phyloP scores from a whole-genome alignment of 1,284 basidiomycete genomes.

The Calocybe gambosa region DNA sequence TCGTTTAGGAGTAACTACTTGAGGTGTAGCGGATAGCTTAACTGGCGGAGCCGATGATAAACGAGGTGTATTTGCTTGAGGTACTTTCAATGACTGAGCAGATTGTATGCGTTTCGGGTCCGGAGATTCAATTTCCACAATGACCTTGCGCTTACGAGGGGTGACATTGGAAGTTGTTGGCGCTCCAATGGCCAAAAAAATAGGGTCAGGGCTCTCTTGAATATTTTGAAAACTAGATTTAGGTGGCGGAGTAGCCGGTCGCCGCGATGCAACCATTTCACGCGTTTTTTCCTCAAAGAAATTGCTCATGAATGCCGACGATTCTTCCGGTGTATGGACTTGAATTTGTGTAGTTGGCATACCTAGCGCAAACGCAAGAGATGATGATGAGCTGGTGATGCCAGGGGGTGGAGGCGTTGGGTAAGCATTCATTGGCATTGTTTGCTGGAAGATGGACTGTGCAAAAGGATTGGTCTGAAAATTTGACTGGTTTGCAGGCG shows the following conservation, averaged over 20 bases:
- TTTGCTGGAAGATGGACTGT: slow-evolving; percentile 56
- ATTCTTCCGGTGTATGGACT: slow-evolving; percentile 48
- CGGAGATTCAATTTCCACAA: slow-evolving; percentile 42
- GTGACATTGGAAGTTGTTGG: slow-evolving; percentile 29
- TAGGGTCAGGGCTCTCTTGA: slow-evolving; percentile 44
- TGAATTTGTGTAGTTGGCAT: slow-evolving; percentile 28
- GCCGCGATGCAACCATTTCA: slow-evolving; percentile 21
- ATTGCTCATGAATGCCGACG: slow-evolving; percentile 53
- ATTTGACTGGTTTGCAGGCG: slow-evolving; percentile 30
- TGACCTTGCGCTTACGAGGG: slow-evolving; percentile 41
- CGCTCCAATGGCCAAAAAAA: slow-evolving; percentile 29
- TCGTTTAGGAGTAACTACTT: slow-evolving; percentile 26
- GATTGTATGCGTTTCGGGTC: slow-evolving; percentile 45
- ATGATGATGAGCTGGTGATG: slow-evolving; percentile 60
- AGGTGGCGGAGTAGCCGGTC: slow-evolving; percentile 13
- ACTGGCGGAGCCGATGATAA: slow-evolving; percentile 2
- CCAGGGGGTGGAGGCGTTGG: slow-evolving; percentile 64
- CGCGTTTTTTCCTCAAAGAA: slow-evolving; percentile 52
- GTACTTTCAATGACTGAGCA: slow-evolving; percentile 19
- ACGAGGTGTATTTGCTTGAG: slow-evolving; percentile 15
- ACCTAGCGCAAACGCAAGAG: slow-evolving; percentile 66
- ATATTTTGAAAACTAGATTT: slow-evolving; percentile 12
- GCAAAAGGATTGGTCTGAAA: slow-evolving; percentile 52
- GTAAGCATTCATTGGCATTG: slow-evolving; percentile 51
- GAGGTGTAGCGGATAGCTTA: slow-evolving; percentile 14